These are phyloP conservation scores for Nannizziopsis arthrosporioides DNA, from an alignment of 2,329 filamentous ascomycete species.

Conservation along the genomic window DNA sequence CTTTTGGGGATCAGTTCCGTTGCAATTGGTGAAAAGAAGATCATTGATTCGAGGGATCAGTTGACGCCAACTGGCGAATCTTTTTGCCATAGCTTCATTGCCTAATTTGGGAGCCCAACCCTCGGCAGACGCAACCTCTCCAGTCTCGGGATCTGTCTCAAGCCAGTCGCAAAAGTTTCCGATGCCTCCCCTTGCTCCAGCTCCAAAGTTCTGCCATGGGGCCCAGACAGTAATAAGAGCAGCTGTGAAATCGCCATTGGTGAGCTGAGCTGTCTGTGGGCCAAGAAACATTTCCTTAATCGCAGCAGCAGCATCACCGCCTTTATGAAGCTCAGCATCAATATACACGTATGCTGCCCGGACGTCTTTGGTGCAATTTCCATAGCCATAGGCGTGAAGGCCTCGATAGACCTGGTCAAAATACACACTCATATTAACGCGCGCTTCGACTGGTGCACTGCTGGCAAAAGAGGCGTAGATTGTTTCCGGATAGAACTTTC, in stretches of 20 bases:
- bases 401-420: constrained; percentile 41
- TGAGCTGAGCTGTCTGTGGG: constrained; percentile 35
- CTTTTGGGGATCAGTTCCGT: constrained; percentile 18
- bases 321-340: constrained; percentile 34
- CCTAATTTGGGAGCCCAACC: constrained; percentile 35
- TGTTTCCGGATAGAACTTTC: constrained; percentile 33
- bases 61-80: constrained; percentile 33
- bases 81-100: constrained; percentile 30
- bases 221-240: constrained; percentile 31
- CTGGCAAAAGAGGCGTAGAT: constrained; percentile 33
- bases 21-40: constrained; percentile 33
- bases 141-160: constrained; percentile 32
- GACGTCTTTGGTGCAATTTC: constrained; percentile 41
- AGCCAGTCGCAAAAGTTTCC: constrained; percentile 38
- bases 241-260: constrained; percentile 38
- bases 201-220: constrained; percentile 36
- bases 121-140: constrained; percentile 26
- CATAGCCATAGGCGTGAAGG: constrained; percentile 39
- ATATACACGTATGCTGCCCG: constrained; percentile 40
- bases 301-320: constrained; percentile 22
- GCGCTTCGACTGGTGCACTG: constrained; percentile 37
- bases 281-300: constrained; percentile 42
- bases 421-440: constrained; percentile 41
- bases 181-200: constrained; percentile 33
- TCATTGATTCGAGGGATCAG: constrained; percentile 31